Conservation (phyloP, 2,329 filamentous ascomycete genomes). For the Xylaria polymorpha region DNA sequence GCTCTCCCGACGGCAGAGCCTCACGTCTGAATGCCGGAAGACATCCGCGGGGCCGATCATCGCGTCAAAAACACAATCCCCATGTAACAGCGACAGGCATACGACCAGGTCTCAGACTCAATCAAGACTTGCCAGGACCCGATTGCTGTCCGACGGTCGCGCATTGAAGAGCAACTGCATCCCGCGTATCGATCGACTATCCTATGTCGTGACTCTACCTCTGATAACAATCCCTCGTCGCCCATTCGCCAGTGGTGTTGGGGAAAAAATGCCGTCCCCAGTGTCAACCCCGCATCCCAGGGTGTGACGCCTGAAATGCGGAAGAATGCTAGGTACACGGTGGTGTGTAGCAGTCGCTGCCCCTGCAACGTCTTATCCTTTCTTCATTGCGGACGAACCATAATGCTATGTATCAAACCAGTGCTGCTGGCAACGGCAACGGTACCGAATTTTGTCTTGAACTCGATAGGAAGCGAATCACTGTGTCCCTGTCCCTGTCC, state of each 20-base stretch:
- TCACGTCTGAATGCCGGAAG: conserved; percentile 32
- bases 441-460: not conserved
- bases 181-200: conserved; percentile 29
- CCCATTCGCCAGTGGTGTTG: conserved; percentile 25
- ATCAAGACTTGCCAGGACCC: not conserved
- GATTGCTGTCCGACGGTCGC: conserved; percentile 12
- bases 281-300: conserved; percentile 27
- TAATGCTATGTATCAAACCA: not conserved
- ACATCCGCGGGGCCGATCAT: conserved; percentile 35
- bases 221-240: conserved; percentile 21
- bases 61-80: conserved; percentile 20
- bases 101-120: conserved; percentile 18
- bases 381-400: not conserved
- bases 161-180: conserved; percentile 22
- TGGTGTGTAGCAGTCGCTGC: not conserved
- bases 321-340: conserved; percentile 19
- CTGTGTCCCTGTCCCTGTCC: not conserved
- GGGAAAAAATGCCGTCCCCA: conserved; percentile 4
- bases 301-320: conserved; percentile 19
- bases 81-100: conserved; percentile 23
- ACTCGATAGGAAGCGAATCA: not conserved
- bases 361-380: conserved; percentile 3
- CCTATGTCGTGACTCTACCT: conserved; percentile 12
- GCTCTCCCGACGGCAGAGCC: conserved; percentile 32
- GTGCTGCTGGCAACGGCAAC: not conserved